Evolutionary conservation across 371 early-diverging fungal species (phyloP).

Genomic region (Quaeritorhiza haematococci): DNA sequence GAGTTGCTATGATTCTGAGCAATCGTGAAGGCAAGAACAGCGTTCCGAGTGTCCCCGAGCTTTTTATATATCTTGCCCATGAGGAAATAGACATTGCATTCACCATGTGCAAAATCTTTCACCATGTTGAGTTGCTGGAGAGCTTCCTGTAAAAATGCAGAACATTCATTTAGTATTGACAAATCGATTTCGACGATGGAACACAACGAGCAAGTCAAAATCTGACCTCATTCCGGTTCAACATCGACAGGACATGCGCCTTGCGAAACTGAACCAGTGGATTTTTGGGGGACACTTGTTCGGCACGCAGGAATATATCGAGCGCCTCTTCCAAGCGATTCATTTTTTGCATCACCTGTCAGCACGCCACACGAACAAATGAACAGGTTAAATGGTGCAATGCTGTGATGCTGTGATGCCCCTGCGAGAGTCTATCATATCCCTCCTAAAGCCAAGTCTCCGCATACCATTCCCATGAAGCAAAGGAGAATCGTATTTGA

Average conservation of each 20-base stretch:
- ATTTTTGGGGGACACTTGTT: slow-evolving; percentile 8
- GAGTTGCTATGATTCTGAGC: slow-evolving; percentile 45
- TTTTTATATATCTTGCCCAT: slow-evolving; percentile 59
- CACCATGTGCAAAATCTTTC: slow-evolving; percentile 40
- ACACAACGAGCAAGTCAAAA: not conserved
- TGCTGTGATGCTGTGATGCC: not conserved
- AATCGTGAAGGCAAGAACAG: slow-evolving; percentile 52
- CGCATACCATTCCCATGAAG: slow-evolving; percentile 55
- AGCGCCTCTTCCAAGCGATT: slow-evolving; percentile 13
- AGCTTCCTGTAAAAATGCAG: slow-evolving; percentile 30
- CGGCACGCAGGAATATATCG: slow-evolving; percentile 10
- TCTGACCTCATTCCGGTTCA: slow-evolving; percentile 37
- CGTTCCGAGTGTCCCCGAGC: slow-evolving; percentile 48
- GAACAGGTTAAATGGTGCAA: too few species aligned
- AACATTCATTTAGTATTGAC: not conserved
- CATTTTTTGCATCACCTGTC: slow-evolving; percentile 21
- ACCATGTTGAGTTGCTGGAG: slow-evolving; percentile 48
- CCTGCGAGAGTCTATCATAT: not conserved
- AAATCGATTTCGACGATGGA: not conserved
- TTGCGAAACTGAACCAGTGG: slow-evolving; percentile 25
- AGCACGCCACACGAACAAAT: not conserved
- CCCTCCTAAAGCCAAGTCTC: not conserved
- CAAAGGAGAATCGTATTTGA: slow-evolving; percentile 55
- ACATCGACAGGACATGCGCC: slow-evolving; percentile 48
- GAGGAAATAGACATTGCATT: slow-evolving; percentile 62